A percentile compares a stretch with the other conserved stretches of the same genome.
These are phyloP conservation scores for Penicillium sp. DNA, from an alignment of 2,329 filamentous ascomycete genomes.

Conservation along the genomic window DNA sequence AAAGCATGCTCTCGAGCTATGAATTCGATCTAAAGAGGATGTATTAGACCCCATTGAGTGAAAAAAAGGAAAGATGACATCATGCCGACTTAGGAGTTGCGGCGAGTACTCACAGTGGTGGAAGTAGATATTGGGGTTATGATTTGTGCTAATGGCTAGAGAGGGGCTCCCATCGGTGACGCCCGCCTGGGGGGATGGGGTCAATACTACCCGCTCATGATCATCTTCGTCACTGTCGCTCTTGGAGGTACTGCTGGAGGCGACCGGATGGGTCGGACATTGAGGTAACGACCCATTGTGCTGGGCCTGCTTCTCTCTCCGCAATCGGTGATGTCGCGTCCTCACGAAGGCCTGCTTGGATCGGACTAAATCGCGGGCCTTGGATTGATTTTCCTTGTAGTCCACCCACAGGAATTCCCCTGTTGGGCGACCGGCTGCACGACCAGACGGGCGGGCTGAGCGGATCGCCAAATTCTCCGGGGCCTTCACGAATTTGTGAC, in stretches of 20 bases:
- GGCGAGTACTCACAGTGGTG: conserved; percentile 17
- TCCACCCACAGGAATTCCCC: conserved; percentile 8
- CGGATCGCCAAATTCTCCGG: conserved; percentile 9
- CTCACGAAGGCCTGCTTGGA: conserved; percentile 9
- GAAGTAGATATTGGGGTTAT: conserved; percentile 21
- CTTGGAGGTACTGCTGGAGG: not conserved
- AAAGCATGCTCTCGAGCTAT: conserved; percentile 19
- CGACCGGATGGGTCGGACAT: not conserved
- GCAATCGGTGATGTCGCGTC: conserved; percentile 6
- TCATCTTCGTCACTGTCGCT: not conserved
- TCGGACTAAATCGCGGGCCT: conserved; percentile 1
- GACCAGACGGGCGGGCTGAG: not conserved
- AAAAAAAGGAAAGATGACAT: not conserved
- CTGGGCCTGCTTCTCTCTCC: conserved; percentile 6
- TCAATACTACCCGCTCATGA: not conserved
- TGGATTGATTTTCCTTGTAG: conserved; percentile 4
- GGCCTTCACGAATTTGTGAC: not conserved
- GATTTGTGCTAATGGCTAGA: conserved; percentile 1
- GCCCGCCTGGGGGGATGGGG: not conserved
- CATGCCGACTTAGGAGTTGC: not conserved
- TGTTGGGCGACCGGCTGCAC: not conserved
- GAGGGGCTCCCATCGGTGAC: conserved; percentile 1
- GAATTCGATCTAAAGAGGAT: conserved; percentile 10
- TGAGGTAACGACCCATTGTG: not conserved
- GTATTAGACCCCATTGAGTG: not conserved